Percentiles rank a stretch among this genome's conserved stretches.
phyloP scores from a whole-genome alignment of 2,329 filamentous ascomycete species.

The Alternaria conjuncta region DNA sequence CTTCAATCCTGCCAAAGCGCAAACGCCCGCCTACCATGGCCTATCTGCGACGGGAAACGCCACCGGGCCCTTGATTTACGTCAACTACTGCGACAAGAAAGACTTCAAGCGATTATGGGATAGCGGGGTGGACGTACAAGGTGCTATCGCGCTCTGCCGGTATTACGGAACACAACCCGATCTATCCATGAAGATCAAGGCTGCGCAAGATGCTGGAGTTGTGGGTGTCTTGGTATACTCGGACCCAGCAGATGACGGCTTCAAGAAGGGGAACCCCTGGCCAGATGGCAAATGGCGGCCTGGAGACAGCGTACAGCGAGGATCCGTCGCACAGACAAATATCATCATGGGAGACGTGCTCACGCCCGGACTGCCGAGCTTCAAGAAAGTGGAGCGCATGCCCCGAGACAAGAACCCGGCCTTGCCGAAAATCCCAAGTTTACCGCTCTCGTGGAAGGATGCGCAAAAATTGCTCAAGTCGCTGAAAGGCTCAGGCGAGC shows the following conservation, averaged over 20 bases:
- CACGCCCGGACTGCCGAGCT: constrained; percentile 84
- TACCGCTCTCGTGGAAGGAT: constrained; percentile 89
- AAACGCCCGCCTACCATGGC: constrained; percentile 85
- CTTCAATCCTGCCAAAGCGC: constrained; percentile 63
- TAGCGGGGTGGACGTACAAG: constrained; percentile 74
- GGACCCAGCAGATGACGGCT: constrained; percentile 85
- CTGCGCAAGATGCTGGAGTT: constrained; percentile 85
- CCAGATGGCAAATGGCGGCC: constrained; percentile 83
- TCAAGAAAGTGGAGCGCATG: constrained; percentile 68
- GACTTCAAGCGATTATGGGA: constrained; percentile 80
- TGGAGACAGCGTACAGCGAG: constrained; percentile 80
- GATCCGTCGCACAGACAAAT: constrained; percentile 78
- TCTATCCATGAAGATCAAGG: constrained; percentile 82
- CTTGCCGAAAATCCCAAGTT: constrained; percentile 82
- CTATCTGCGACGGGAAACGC: constrained; percentile 87
- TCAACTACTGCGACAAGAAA: constrained; percentile 84
- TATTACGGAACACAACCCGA: constrained; percentile 78
- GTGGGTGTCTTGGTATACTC: constrained; percentile 90
- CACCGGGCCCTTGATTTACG: constrained; percentile 85
- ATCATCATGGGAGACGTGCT: constrained; percentile 91
- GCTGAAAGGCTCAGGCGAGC: constrained; percentile 75
- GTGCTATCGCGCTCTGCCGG: constrained; percentile 82
- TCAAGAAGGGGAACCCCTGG: constrained; percentile 72
- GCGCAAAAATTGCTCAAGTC: constrained; percentile 79
- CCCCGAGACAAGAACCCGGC: constrained; percentile 73